Base-by-base conservation (phyloP, 2,329 filamentous ascomycete genomes). In the Fusarium sp. region DNA sequence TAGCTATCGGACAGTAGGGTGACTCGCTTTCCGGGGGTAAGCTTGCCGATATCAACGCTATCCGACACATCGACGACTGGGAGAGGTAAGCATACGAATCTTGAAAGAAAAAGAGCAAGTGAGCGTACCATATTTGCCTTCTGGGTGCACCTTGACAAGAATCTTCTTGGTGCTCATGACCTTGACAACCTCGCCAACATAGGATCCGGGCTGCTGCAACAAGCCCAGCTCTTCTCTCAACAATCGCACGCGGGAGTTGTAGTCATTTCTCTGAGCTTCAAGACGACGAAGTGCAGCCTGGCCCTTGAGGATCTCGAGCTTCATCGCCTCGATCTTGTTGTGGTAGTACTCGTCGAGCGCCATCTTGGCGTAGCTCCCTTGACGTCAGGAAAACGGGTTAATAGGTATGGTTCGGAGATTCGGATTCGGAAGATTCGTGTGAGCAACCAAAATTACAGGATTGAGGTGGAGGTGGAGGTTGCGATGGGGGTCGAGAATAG, bases 291-390 rank as follows among this genome's bases (percentile, higher is more conserved):
- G 84, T 55, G 97, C 93, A 53, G 95, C 94, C 81, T 99, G 95
- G 53, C 95, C 94, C 80, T 98, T 94, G 77, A 99, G 94, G 77
- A 99, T 99, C 87, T 99, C 94, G 77, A 99, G 93, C 90, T 98
- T 98, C 91, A 98, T 97, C 77, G 91, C 89, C 91, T 99, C 95
- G 81, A 98, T 98, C 85, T 99, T 99, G 85, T 98, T 98, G 82
- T 95, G 92, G 79, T 96, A 99, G 83, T 97, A 99, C 80, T 91
- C 96, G 80, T 98, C 95, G 81, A 99, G 91, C 86, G 94, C 93
- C 95, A 99, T 99, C 77, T 75, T 88, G 85, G 71, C 71, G 64
- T 53, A 66, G 53, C 68, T 70, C 68, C 66, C 68, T 69, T 66
- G 54, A 45, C 45, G 61, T 63, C 42, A 48, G 46, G 51, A 48